These are phyloP conservation scores for Apiotrichum montevideense DNA, from an alignment of 1,284 basidiomycete genomes.

Conservation along the genomic window DNA sequence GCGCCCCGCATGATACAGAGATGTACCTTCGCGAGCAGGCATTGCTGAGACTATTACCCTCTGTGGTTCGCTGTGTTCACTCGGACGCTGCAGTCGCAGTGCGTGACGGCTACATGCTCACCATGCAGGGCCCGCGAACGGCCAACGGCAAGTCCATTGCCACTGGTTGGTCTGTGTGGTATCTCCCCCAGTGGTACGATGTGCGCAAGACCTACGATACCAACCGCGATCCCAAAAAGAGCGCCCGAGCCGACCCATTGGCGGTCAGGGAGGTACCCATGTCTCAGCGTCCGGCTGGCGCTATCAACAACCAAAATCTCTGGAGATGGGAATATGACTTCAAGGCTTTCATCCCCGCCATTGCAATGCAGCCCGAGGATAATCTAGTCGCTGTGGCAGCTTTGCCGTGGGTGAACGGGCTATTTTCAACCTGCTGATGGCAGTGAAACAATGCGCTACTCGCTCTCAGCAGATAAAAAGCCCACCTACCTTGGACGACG, in stretches of 20 bases:
- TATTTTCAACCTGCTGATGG: too few relatives aligned
- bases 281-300: constrained; percentile 1
- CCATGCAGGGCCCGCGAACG: not conserved
- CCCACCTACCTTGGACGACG: not conserved
- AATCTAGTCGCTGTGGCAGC: constrained; percentile 1
- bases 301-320: not conserved
- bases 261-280: not conserved
- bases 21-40: constrained; percentile 5
- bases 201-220: not conserved
- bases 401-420: not conserved
- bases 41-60: not conserved
- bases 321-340: constrained; percentile 9
- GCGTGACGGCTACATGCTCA: constrained; percentile 6
- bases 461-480: not conserved
- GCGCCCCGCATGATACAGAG: not conserved
- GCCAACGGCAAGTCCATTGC: not conserved
- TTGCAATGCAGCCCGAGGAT: constrained; percentile 7
- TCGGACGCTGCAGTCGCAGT: not conserved
- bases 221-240: not conserved
- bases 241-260: not conserved
- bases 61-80: constrained; percentile 3
- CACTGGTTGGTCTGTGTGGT: constrained; percentile 7
- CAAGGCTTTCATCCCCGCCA: not conserved
- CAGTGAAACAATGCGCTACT: too few relatives aligned
- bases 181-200: constrained; percentile 2